Evolutionary conservation across 2,329 filamentous ascomycete species (phyloP), one percentile per base, ranked within the genome.

Genomic region (Thielaviopsis ethacetica): DNA sequence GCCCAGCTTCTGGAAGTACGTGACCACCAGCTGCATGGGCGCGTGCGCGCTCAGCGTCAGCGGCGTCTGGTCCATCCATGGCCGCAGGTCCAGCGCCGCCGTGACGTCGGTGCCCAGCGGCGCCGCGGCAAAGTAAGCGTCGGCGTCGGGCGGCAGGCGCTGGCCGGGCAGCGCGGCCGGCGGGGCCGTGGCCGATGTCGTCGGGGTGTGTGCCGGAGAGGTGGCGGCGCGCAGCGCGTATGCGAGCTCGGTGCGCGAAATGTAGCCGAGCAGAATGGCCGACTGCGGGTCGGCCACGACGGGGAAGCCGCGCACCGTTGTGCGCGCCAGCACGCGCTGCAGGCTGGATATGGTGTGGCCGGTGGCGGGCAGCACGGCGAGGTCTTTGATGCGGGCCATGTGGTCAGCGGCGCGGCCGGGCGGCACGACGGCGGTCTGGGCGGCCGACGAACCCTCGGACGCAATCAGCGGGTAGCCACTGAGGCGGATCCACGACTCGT

Each of bases 21-120:
- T 84, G 24, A 94, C 84, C 3, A 88, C 88, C n/a, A 97, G 79
- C 68, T 91, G 84, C 62, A 98, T 82, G 61, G 78, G 85, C 17
- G 84, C 83, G 63, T 83, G 81, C 22, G 82, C 83, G 50, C 89
- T 87, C 19, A 97, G 76, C 0, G 93, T 97, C 53, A 98, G 86
- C 0, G 93, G 93, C 0, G 93, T 98, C 70, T 96, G 91, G 70
- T 98, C 93, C 90, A 98, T 96, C 93, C 93, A 98, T 2, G 91
- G 91, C 7, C 91, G 78, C 12, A 98, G 78, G 71, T 98, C 93
- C 47, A 98, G 81, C 0, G 85, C 90, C 5, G 13, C 24, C 15
- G 34, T 17, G 79, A 75, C 0, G 88, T 86, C 34, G 66, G 95
- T 88, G 0, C 86, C 85, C 58, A 91, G 82, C 2, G 87, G 84